Conservation (phyloP, 1,139 yeast species). For the Taphrina pruni region DNA sequence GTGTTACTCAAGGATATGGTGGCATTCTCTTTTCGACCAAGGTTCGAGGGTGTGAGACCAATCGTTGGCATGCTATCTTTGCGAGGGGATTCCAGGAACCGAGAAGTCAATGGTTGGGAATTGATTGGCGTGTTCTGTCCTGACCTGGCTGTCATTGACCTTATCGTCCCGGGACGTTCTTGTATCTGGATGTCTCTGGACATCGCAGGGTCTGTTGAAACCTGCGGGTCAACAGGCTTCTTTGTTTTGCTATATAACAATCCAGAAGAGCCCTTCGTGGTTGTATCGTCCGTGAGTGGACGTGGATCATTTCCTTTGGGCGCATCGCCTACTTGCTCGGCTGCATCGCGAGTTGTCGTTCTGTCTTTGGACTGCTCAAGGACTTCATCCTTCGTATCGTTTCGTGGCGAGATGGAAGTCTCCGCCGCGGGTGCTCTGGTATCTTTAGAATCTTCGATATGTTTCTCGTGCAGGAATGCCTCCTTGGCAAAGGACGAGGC, state of each 20-base stretch:
- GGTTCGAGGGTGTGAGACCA: background rate
- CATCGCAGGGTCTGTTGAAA: constrained; percentile 18
- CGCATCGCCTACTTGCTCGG: no score
- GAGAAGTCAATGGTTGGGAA: constrained; percentile 35
- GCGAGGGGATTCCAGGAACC: constrained; percentile 38
- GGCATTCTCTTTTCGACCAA: constrained; percentile 1
- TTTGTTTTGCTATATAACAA: constrained; percentile 3
- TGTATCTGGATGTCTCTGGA: constrained; percentile 24
- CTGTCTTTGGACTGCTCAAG: background rate
- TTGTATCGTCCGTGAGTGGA: background rate
- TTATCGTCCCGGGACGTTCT: background rate
- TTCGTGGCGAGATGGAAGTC: background rate
- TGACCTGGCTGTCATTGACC: background rate
- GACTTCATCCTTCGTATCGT: background rate
- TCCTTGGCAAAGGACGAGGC: constrained; percentile 19
- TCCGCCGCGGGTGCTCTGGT: background rate
- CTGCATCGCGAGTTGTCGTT: background rate
- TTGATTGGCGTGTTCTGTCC: constrained; percentile 16
- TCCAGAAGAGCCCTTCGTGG: background rate
- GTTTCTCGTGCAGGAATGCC: constrained; percentile 15
- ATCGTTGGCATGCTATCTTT: constrained; percentile 11
- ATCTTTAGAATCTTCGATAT: background rate
- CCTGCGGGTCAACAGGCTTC: constrained; percentile 10
- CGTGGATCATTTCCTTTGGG: background rate
- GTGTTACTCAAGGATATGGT: background rate